Percentiles rank a stretch among this genome's conserved stretches.
phyloP scores from a whole-genome alignment of 805 yeast genomes.

The Yamadazyma sp. region DNA sequence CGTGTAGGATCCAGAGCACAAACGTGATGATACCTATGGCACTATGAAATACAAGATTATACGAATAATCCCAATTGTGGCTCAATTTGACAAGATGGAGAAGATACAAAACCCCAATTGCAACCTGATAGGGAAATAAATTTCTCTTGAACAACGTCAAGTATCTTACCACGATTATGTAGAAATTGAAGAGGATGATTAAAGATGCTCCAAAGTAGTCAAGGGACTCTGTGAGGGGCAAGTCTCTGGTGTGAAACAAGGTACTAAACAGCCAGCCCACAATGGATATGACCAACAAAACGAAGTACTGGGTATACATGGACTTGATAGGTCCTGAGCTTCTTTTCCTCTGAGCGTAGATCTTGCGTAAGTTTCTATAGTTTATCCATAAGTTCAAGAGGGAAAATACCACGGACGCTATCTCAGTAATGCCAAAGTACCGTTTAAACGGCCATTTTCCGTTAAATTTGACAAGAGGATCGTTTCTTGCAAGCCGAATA shows the following conservation, averaged over 20 bases:
- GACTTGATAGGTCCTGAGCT: conserved; percentile 16
- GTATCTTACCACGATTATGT: conserved; percentile 32
- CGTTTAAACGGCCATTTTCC: conserved; percentile 47
- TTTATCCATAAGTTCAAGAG: conserved; percentile 37
- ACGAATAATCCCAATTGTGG: conserved; percentile 39
- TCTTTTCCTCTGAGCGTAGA: conserved; percentile 26
- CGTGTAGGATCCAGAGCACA: conserved; percentile 35
- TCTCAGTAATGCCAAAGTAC: conserved; percentile 37
- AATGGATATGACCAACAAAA: conserved; percentile 27
- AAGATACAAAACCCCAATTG: conserved; percentile 20
- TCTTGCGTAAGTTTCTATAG: conserved; percentile 27
- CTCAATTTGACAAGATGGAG: conserved; percentile 30
- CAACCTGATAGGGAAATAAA: conserved; percentile 20
- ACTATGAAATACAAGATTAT: conserved; percentile 34
- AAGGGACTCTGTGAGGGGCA: conserved; percentile 36
- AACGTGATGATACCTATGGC: conserved; percentile 31
- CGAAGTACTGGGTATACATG: conserved; percentile 33
- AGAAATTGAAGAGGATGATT: conserved; percentile 36
- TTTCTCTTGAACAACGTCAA: conserved; percentile 25
- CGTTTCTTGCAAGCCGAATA: conserved; percentile 18
- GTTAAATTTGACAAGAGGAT: conserved; percentile 37
- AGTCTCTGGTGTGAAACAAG: conserved; percentile 40
- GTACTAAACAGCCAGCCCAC: conserved; percentile 40
- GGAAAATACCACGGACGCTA: conserved; percentile 35
- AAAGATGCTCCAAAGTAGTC: conserved; percentile 45